These are phyloP conservation scores for Phytophthora sp. DNA, from an alignment of 352 stramenopile genomes.

Conservation along the genomic window DNA sequence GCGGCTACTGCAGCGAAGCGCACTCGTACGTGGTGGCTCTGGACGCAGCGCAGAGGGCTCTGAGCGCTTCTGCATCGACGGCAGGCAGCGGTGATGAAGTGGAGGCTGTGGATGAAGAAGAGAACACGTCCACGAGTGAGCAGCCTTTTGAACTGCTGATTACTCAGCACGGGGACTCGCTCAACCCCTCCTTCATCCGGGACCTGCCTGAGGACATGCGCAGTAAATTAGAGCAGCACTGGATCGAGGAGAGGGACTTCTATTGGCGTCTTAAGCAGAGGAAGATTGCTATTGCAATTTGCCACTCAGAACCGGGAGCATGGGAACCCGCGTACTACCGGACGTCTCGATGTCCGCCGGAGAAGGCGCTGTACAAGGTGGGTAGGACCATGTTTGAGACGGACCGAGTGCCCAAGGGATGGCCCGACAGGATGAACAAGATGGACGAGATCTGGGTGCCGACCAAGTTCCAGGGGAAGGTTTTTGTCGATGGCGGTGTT, in stretches of 20 bases:
- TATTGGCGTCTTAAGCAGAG: slow-evolving; percentile 52
- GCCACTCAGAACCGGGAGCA: slow-evolving; percentile 93
- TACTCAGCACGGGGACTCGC: slow-evolving; percentile 71
- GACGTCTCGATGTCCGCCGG: slow-evolving; percentile 70
- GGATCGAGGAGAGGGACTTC: slow-evolving; percentile 78
- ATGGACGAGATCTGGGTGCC: slow-evolving; percentile 96
- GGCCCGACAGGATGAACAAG: slow-evolving; percentile 84
- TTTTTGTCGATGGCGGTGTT: slow-evolving; percentile 75
- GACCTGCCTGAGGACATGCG: slow-evolving; percentile 59
- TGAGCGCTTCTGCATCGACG: neutral
- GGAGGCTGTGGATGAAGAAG: neutral
- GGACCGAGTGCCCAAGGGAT: slow-evolving; percentile 91
- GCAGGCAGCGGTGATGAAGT: slow-evolving; percentile 14
- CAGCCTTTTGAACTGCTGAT: slow-evolving; percentile 63
- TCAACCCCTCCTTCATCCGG: slow-evolving; percentile 72
- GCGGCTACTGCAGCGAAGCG: slow-evolving; percentile 93
- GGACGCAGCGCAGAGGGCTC: slow-evolving; percentile 28
- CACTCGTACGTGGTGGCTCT: slow-evolving; percentile 86
- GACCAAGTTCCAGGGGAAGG: slow-evolving; percentile 81
- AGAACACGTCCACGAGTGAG: neutral
- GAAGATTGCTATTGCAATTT: slow-evolving; percentile 76
- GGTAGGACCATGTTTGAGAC: slow-evolving; percentile 96
- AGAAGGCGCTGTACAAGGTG: slow-evolving; percentile 60
- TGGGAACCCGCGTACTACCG: slow-evolving; percentile 86
- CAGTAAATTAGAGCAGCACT: slow-evolving; percentile 60